Evolutionary conservation across 2,329 filamentous ascomycete genomes (phyloP), one percentile per base, ranked within the genome.

Genomic region (Phialophora expanda): DNA sequence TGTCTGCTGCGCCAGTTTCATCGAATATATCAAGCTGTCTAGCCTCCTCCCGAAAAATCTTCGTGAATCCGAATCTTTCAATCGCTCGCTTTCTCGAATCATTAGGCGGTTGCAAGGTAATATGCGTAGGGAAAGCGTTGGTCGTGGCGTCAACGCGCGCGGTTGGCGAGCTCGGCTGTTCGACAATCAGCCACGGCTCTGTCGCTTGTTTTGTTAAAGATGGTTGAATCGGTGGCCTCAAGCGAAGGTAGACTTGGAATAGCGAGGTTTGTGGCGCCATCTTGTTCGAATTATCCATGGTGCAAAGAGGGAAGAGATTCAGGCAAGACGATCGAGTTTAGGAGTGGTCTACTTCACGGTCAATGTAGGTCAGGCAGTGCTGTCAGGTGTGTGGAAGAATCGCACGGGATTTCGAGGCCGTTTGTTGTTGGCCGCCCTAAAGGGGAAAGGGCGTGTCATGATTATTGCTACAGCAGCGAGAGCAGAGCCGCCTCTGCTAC

Each of bases 31-130:
- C 92, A 30, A 95, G 82, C 75, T 99, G 95, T 6, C 86, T 87
- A 1, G 92, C 89, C 73, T 90, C 84, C 75, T 98, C 93, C 73
- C 96, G 90, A 73, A 98, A 97, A 0, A 99, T 93, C 68, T 88
- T 88, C 0, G 95, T 99, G 75, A 99, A 99, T 1, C 89, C 91
- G 76, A 98, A 99, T 75, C 90, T 92, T 78, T 99, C 95, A 41
- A 97, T 87, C 0, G 93, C 93, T 54, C 93, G 87, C 72, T 94
- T 91, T 64, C 94, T 86, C 68, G 87, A 85, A 67, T 97, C 94
- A 69, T 88, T 90, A 1, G 92, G 91, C 0, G 93, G 93, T 72
- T 91, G 91, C 17, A 93, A 78, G 0, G 88, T 91, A 69, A 93
- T 90, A 75, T 92, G 89, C 0, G 87, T 91, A 0, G 90, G 51